A percentile compares a stretch with the other conserved stretches of the same genome.
phyloP scores from a whole-genome alignment of 331 rosid species.

The Malus hybrid region DNA sequence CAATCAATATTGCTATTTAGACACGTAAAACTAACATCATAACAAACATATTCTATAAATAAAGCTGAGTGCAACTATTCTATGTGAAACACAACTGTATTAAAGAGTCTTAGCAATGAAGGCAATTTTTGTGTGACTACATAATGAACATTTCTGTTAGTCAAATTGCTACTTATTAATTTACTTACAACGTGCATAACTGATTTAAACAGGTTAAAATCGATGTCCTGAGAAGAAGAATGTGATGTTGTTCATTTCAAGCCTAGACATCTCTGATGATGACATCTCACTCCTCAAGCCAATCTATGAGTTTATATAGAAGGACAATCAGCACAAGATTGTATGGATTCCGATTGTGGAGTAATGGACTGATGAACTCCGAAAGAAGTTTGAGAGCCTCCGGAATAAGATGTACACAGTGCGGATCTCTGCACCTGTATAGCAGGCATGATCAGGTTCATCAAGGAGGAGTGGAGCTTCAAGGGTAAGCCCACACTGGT shows the following conservation, averaged over 20 bases:
- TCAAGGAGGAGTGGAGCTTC: constrained; percentile 7
- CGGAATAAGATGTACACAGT: constrained; percentile 5
- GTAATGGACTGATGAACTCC: constrained; percentile 8
- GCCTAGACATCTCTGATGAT: constrained; percentile 33
- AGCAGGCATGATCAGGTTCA: constrained; percentile 8
- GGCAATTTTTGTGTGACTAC: too few species aligned
- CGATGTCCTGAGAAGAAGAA: constrained; percentile 37
- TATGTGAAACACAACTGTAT: too few species aligned
- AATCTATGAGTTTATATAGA: not conserved
- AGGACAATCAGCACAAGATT: not conserved
- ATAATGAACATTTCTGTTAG: too few species aligned
- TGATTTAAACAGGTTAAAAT: constrained; percentile 26
- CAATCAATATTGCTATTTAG: too few species aligned
- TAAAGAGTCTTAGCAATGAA: too few species aligned
- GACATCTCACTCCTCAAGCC: constrained; percentile 23
- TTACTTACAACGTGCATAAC: not conserved
- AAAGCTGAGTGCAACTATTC: too few species aligned
- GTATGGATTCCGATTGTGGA: constrained; percentile 26
- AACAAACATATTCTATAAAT: too few species aligned
- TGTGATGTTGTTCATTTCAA: constrained; percentile 40
- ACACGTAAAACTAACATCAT: too few species aligned
- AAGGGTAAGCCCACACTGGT: constrained; percentile 1
- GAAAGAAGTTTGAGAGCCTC: constrained; percentile 1
- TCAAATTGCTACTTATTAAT: not conserved
- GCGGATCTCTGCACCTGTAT: not conserved